Evolutionary conservation across 805 yeast genomes (phyloP).

Genomic region (Candida xyloterini): DNA sequence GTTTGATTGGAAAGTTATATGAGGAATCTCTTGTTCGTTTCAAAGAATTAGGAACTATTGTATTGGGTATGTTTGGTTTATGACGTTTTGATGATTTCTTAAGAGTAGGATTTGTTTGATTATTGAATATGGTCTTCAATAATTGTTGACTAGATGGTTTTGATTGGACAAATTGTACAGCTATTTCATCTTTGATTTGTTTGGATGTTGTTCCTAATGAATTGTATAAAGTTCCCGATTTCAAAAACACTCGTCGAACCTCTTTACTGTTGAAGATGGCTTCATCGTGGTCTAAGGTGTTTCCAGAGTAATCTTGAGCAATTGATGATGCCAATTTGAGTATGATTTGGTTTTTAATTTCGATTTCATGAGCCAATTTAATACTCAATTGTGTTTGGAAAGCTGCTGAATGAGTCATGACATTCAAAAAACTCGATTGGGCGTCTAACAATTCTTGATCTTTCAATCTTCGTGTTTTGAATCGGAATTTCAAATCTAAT

Average conservation of each 20-base stretch:
- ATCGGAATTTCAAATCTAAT: slow-evolving; percentile 14
- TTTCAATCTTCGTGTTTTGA: slow-evolving; percentile 7
- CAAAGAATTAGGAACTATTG: not conserved
- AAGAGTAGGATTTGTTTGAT: not conserved
- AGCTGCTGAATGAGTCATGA: slow-evolving; percentile 10
- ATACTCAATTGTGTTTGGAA: slow-evolving; percentile 12
- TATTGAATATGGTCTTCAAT: not conserved
- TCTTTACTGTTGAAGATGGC: slow-evolving; percentile 19
- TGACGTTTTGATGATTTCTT: not conserved
- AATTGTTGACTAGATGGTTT: slow-evolving; percentile 3
- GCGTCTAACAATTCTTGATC: not conserved
- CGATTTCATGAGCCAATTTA: slow-evolving; percentile 15
- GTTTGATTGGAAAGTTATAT: slow-evolving; percentile 11
- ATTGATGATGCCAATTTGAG: slow-evolving; percentile 21
- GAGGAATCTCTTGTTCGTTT: slow-evolving; percentile 5
- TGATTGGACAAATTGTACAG: not conserved
- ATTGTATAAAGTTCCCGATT: slow-evolving; percentile 13
- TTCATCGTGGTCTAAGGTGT: slow-evolving; percentile 15
- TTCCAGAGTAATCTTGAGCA: slow-evolving; percentile 21
- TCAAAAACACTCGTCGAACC: slow-evolving; percentile 18
- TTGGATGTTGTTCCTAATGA: slow-evolving; percentile 14
- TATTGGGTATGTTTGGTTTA: not conserved
- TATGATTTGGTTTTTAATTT: slow-evolving; percentile 22
- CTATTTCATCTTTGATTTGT: slow-evolving; percentile 2
- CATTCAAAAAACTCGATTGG: slow-evolving; percentile 1